phyloP scores from a whole-genome alignment of 371 early-diverging fungal species.

The Rhizopus microsporus region DNA sequence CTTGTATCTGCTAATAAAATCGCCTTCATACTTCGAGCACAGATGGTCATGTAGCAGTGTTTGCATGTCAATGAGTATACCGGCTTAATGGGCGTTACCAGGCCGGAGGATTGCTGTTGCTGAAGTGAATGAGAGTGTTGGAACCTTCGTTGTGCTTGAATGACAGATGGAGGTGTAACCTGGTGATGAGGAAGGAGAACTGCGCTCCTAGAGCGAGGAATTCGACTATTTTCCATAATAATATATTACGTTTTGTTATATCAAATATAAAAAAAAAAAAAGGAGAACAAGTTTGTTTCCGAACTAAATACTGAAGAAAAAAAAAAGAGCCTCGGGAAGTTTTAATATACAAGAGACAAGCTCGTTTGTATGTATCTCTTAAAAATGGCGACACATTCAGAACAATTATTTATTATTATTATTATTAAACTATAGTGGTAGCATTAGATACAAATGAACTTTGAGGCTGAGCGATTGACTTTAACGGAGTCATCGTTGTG shows the following conservation, averaged over 20 bases:
- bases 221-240: slow-evolving; percentile 21
- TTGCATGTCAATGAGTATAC: slow-evolving; percentile 43
- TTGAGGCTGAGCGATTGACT: slow-evolving; percentile 35
- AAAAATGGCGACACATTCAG: too few relatives aligned
- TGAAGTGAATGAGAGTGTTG: slow-evolving; percentile 9
- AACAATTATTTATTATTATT: too few relatives aligned
- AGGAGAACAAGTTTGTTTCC: neutral
- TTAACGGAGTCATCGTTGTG: slow-evolving; percentile 21
- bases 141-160: slow-evolving; percentile 18
- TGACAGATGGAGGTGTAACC: slow-evolving; percentile 19
- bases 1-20: slow-evolving; percentile 88
- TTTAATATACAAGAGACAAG: neutral
- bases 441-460: slow-evolving; percentile 38
- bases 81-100: slow-evolving; percentile 33
- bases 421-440: slow-evolving; percentile 34
- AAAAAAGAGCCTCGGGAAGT: slow-evolving; percentile 1
- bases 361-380: too few relatives aligned
- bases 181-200: neutral
- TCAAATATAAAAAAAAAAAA: slow-evolving; percentile 6
- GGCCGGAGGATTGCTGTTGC: slow-evolving; percentile 8
- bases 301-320: neutral
- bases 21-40: slow-evolving; percentile 86
- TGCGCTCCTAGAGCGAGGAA: slow-evolving; percentile 19
- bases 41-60: slow-evolving; percentile 53
- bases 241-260: neutral